A percentile compares a stretch with the other conserved stretches of the same genome.
These are phyloP conservation scores for Sphagnum fallax DNA, from an alignment of 228 moss, liverwort and hornwort species.

Conservation along the genomic window DNA sequence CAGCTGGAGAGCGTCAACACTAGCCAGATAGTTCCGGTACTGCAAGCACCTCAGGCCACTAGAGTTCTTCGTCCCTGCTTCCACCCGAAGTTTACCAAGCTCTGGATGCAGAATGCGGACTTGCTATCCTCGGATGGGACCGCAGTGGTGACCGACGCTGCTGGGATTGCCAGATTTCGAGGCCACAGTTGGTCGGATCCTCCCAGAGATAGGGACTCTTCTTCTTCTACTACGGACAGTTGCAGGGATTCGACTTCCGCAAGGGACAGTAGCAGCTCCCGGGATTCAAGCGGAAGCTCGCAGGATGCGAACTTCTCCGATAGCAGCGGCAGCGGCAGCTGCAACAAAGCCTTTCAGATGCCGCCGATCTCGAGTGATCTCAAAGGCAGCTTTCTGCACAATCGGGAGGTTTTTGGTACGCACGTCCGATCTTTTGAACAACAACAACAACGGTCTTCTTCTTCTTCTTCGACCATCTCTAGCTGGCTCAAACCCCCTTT, in stretches of 20 bases:
- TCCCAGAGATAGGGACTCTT: constrained; percentile 17
- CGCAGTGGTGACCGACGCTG: neutral
- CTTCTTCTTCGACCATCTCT: neutral
- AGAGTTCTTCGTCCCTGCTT: constrained; percentile 1
- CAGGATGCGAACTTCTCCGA: constrained; percentile 42
- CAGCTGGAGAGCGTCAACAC: constrained; percentile 4
- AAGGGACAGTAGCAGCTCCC: constrained; percentile 39
- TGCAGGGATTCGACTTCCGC: constrained; percentile 25
- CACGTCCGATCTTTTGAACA: constrained; percentile 10
- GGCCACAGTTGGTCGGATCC: constrained; percentile 43
- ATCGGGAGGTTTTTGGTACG: constrained; percentile 55
- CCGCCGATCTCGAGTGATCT: constrained; percentile 3
- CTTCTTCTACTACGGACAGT: constrained; percentile 26
- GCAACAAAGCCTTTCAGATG: constrained; percentile 5
- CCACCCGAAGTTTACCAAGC: constrained; percentile 37
- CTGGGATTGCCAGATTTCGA: neutral
- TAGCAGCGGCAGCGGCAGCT: neutral
- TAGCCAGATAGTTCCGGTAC: neutral
- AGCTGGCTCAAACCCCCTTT: constrained; percentile 46
- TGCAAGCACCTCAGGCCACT: neutral
- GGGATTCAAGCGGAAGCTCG: constrained; percentile 57
- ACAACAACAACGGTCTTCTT: constrained; percentile 16
- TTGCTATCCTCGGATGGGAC: neutral
- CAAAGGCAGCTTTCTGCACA: constrained; percentile 39
- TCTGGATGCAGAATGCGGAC: constrained; percentile 11